Base-by-base conservation (phyloP, 2,329 filamentous ascomycete genomes). In the Fusarium tanahbumbuense region DNA sequence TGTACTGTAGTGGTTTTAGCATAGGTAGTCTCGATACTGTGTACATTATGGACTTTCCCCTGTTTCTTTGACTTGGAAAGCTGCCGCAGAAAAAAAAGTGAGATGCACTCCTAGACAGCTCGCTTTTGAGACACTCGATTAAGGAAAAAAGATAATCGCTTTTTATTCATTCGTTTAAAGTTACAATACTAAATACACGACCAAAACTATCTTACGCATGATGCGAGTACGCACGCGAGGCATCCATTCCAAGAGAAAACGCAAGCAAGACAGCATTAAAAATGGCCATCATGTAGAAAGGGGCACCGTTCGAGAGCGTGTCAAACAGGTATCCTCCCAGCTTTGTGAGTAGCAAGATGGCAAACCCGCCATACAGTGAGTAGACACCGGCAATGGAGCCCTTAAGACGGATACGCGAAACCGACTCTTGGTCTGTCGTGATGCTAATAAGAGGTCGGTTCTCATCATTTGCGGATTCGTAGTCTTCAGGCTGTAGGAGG, bases 331-430 rank as follows among this genome's bases (percentile, higher is more conserved):
- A 88, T 0, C 96, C 96, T 15, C 96, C 96, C 6, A 96, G 79
- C 81, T 99, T 99, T 0, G 96, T 98, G 18, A 99, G 86, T 8
- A 98, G 81, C 57, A 99, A 80, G 55, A 99, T 99, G 0, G 94
- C 96, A 1, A 90, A 92, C 16, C 95, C 96, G 13, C 96, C 96
- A 59, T 92, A 94, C 68, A 97, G 88, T 56, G 93, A 97, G 80
- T 99, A 99, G 2, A 98, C 91, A 4, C 96, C 96, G 1, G 96
- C 95, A 71, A 99, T 96, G 16, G 93, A 95, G 15, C 96, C 96
- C 82, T 98, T 98, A 56, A 98, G 87, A 30, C 85, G 82, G 40
- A 89, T 85, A 16, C 87, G 81, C 11, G 86, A 86, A 18, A 81
- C 76, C 1, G 78, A 74, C 34, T 81, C 76, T 25, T 77, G 73